phyloP scores from a whole-genome alignment of 2,329 filamentous ascomycete genomes.

The Madurella mycetomatis region DNA sequence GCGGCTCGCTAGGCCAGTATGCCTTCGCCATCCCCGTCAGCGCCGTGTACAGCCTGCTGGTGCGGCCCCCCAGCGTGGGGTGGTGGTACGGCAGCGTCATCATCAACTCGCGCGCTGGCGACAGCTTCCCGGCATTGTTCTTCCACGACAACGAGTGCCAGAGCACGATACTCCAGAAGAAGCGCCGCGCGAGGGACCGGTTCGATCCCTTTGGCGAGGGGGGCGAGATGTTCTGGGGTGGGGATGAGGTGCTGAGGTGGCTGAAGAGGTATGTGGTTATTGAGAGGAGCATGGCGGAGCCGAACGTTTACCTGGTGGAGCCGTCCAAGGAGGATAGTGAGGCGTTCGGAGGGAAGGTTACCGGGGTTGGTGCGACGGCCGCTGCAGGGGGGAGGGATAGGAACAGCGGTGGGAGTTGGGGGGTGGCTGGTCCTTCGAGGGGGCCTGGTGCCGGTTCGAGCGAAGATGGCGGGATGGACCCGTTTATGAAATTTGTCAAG shows the following conservation, averaged over 20 bases:
- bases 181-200: slow-evolving; percentile 72
- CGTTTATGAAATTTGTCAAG: slow-evolving; percentile 87
- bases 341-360: slow-evolving; percentile 67
- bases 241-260: slow-evolving; percentile 92
- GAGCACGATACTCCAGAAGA: slow-evolving; percentile 90
- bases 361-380: slow-evolving; percentile 38
- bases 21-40: slow-evolving; percentile 88
- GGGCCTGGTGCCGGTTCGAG: slow-evolving; percentile 23
- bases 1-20: slow-evolving; percentile 69
- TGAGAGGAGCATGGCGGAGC: slow-evolving; percentile 79
- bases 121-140: slow-evolving; percentile 92
- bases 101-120: slow-evolving; percentile 84
- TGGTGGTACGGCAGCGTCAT: slow-evolving; percentile 99
- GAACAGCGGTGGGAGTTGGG: slow-evolving; percentile 29
- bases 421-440: slow-evolving; percentile 35
- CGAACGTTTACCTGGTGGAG: slow-evolving; percentile 86
- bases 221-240: slow-evolving; percentile 94
- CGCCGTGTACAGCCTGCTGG: slow-evolving; percentile 83
- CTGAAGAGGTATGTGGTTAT: slow-evolving; percentile 77
- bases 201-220: slow-evolving; percentile 87
- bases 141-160: slow-evolving; percentile 98
- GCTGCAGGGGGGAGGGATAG: slow-evolving; percentile 40
- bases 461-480: slow-evolving; percentile 78
- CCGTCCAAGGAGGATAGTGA: slow-evolving; percentile 78
- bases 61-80: slow-evolving; percentile 86